phyloP scores from a whole-genome alignment of 164 flowering plant genomes.

The Protea cynaroides region DNA sequence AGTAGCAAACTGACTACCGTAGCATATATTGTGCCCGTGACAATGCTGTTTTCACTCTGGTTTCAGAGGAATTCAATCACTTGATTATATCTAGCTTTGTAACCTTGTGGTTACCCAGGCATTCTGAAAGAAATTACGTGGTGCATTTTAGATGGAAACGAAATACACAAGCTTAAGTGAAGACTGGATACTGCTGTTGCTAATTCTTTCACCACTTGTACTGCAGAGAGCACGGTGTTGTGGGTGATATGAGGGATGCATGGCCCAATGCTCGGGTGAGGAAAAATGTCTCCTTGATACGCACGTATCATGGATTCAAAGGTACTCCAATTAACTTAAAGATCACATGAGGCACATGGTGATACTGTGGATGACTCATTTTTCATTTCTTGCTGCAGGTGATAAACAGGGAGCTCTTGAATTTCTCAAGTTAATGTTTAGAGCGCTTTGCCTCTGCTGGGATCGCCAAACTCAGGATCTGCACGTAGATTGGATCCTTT shows the following conservation, averaged over 20 bases:
- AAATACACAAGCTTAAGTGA: neutral
- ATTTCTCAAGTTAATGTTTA: conserved; percentile 68
- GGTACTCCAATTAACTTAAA: conserved; percentile 31
- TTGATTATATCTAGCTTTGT: too few species aligned
- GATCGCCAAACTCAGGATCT: conserved; percentile 97
- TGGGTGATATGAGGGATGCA: conserved; percentile 96
- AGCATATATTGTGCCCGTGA: too few species aligned
- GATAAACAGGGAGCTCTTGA: conserved; percentile 84
- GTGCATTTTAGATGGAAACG: too few species aligned
- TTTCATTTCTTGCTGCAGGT: conserved; percentile 37
- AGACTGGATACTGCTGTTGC: conserved; percentile 3
- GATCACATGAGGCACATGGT: neutral
- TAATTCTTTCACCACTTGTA: neutral
- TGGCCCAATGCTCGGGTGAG: conserved; percentile 93
- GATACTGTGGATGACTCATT: neutral
- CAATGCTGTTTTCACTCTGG: too few species aligned
- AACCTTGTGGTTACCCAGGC: too few species aligned
- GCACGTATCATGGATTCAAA: conserved; percentile 92
- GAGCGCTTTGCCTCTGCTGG: conserved; percentile 99
- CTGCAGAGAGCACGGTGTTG: conserved; percentile 87
- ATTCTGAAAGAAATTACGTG: too few species aligned
- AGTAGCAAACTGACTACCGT: too few species aligned
- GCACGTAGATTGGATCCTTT: conserved; percentile 87
- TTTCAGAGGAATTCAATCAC: too few species aligned
- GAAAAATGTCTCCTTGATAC: conserved; percentile 77